Base-by-base conservation (phyloP, 257 asterid species). In the Forsythia viridissima region DNA sequence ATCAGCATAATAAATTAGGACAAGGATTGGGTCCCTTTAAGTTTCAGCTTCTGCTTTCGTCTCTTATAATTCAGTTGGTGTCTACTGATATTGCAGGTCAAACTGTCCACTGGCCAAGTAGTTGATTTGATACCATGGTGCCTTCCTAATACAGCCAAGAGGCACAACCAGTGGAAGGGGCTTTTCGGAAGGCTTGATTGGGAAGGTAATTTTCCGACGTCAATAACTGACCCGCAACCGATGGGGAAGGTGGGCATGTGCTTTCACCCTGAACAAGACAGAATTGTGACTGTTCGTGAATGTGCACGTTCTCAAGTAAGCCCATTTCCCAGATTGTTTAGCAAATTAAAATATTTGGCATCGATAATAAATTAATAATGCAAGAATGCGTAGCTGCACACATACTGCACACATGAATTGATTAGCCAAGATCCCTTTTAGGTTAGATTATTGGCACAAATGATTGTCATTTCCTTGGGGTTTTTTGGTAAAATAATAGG, bases 111-210 rank as follows among this genome's bases (percentile, higher is more conserved):
- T 80, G 98, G 98, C 44, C 95, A 93, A 88, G 71, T 84, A 80
- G 95, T 87, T 78, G 99, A 94, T 91, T 82, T 94, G 82, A 91
- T 93, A 76, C 97, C 98, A 5, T 94, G 98, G 98, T 93, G 98
- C 89, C 83, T 94, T 82, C 97, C 97, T 4, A 92, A 94, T 78
- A 93, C 97, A 57, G 98, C 98, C 48, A 88, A 93, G 89, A 88
- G 97, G 91, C 99, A 94, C 91, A 94, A 93, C 81, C 99, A 94
- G 84, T 94, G 99, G 99, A 92, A 94, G 89, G 98, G 98, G 18
- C 90, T 93, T 57, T 94, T 90, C 78, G 96, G 98, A 42, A 89
- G 96, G 86, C 82, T 94, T 82, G 94, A 93, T 72, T 91, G 99
- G 99, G 98, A 94, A 73, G 97, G 97, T 42, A 94, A 93, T 78